Evolutionary conservation across 805 yeast genomes (phyloP).

Genomic region (Candida gorgasii): DNA sequence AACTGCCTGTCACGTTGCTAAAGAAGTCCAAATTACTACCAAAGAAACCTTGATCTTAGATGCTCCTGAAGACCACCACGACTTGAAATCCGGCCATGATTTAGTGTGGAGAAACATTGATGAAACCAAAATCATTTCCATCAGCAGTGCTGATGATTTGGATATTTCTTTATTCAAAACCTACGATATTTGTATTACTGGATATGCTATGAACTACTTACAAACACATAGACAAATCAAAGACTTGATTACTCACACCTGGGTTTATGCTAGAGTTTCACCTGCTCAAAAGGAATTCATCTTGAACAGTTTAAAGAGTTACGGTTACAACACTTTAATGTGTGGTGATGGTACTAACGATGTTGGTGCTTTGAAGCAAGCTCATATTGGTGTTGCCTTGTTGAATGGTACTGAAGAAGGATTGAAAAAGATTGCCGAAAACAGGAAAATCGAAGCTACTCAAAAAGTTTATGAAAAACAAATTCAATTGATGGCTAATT

Average conservation of each 20-base stretch:
- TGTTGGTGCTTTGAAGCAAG: conserved; percentile 98
- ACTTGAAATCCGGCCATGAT: conserved; percentile 44
- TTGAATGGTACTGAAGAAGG: conserved; percentile 96
- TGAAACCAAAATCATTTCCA: conserved; percentile 70
- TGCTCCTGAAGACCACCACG: conserved; percentile 71
- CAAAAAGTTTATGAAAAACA: conserved; percentile 81
- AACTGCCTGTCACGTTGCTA: conserved; percentile 97
- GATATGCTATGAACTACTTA: conserved; percentile 77
- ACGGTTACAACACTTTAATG: conserved; percentile 94
- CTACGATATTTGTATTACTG: conserved; percentile 89
- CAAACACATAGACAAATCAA: conserved; percentile 67
- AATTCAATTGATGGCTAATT: conserved; percentile 69
- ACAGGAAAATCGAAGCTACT: conserved; percentile 63
- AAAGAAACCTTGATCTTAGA: conserved; percentile 85
- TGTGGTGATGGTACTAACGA: conserved; percentile 99
- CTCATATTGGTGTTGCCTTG: conserved; percentile 97
- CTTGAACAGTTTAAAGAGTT: conserved; percentile 74
- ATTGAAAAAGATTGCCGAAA: conserved; percentile 83
- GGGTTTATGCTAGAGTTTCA: conserved; percentile 98
- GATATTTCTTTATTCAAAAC: conserved; percentile 57
- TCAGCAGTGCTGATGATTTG: conserved; percentile 58
- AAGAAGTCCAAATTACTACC: conserved; percentile 84
- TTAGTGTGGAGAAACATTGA: conserved; percentile 85
- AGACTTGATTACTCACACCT: conserved; percentile 79
- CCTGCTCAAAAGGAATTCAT: conserved; percentile 94